phyloP scores from a whole-genome alignment of 1,284 basidiomycete species.

The Sphaerobolus stellatus region DNA sequence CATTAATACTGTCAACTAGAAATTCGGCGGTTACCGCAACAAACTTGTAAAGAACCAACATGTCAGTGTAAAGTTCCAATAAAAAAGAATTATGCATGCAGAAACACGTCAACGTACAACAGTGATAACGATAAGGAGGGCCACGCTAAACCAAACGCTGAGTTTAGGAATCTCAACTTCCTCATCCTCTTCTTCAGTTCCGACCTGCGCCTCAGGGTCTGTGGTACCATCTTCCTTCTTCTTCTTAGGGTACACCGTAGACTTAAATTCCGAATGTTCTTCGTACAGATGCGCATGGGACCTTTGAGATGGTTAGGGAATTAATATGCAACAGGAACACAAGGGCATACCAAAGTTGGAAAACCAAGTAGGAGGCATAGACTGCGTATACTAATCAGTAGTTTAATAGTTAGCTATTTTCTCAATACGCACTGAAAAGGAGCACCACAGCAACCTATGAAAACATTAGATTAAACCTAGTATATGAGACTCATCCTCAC shows the following conservation, averaged over 20 bases:
- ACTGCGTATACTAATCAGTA: slow-evolving; percentile 37
- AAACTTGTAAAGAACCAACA: slow-evolving; percentile 41
- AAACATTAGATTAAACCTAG: slow-evolving; percentile 1
- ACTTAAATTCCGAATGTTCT: slow-evolving; percentile 40
- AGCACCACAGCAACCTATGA: slow-evolving; percentile 73
- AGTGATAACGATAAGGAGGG: slow-evolving; percentile 58
- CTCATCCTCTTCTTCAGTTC: slow-evolving; percentile 39
- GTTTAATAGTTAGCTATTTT: slow-evolving; percentile 2
- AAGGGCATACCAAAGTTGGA: slow-evolving; percentile 65
- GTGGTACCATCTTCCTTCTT: slow-evolving; percentile 6
- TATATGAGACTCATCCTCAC: slow-evolving; percentile 42
- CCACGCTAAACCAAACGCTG: slow-evolving; percentile 51
- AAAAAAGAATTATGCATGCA: not conserved
- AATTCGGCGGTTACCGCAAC: slow-evolving; percentile 85
- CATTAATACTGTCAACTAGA: slow-evolving; percentile 78
- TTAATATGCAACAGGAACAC: not conserved
- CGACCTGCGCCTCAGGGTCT: slow-evolving; percentile 15
- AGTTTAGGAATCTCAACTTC: slow-evolving; percentile 52
- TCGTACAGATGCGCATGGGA: slow-evolving; percentile 77
- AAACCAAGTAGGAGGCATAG: slow-evolving; percentile 73
- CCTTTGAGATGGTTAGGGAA: not conserved
- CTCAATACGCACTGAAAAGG: slow-evolving; percentile 59
- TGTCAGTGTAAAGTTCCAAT: not conserved
- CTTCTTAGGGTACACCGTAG: slow-evolving; percentile 24
- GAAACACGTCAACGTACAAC: slow-evolving; percentile 45